phyloP scores from a whole-genome alignment of 1,284 basidiomycete species.

The Cryptococcus hybrid region DNA sequence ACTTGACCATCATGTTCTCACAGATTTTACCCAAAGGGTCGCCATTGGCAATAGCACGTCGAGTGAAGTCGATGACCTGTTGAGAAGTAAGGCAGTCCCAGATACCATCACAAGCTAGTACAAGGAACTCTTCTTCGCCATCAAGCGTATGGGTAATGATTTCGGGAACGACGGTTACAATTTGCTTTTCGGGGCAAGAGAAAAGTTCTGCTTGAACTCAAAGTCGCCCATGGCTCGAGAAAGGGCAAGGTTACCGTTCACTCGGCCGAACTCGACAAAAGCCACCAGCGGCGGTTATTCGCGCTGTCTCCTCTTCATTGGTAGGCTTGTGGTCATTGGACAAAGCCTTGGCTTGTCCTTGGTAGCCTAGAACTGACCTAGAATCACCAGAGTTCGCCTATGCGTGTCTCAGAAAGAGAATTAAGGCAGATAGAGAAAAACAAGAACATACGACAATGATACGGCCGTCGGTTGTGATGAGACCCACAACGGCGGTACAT shows the following conservation, averaged over 20 bases:
- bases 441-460: conserved; percentile 72
- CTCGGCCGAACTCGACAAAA: conserved; percentile 94
- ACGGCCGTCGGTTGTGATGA: conserved; percentile 69
- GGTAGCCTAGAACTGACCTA: conserved; percentile 78
- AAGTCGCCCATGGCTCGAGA: conserved; percentile 97
- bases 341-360: conserved; percentile 81
- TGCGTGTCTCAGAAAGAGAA: neutral
- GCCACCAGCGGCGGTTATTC: conserved; percentile 91
- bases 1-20: conserved; percentile 89
- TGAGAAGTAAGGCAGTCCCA: conserved; percentile 98
- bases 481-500: conserved; percentile 89
- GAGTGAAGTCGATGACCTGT: conserved; percentile 86
- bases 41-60: conserved; percentile 77
- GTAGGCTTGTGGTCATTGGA: conserved; percentile 97
- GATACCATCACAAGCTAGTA: conserved; percentile 97
- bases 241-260: conserved; percentile 95
- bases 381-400: conserved; percentile 99
- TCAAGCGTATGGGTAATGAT: conserved; percentile 76
- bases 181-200: conserved; percentile 80
- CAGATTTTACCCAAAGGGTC: conserved; percentile 77
- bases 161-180: conserved; percentile 95
- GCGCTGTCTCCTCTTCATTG: conserved; percentile 80
- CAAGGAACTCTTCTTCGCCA: conserved; percentile 91
- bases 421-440: neutral
- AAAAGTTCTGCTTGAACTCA: conserved; percentile 94